phyloP scores from a whole-genome alignment of 768 basidiomycete genomes.

The Lentinula sp. region DNA sequence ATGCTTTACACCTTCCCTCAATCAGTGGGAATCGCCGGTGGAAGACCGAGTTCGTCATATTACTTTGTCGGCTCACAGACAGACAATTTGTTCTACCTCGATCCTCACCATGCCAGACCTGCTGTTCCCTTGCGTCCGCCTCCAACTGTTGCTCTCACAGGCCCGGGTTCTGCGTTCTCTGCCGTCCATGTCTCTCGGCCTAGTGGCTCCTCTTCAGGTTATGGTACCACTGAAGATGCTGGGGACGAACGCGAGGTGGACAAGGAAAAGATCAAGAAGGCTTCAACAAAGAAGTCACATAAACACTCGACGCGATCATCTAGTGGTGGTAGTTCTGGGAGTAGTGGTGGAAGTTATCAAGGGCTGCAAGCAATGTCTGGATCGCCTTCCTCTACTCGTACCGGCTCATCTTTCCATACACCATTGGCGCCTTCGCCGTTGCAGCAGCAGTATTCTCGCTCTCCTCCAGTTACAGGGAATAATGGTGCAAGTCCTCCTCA shows the following conservation, averaged over 20 bases:
- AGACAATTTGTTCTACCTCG: slow-evolving; percentile 79
- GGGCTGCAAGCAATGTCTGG: slow-evolving; percentile 25
- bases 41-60: slow-evolving; percentile 93
- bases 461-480: slow-evolving; percentile 15
- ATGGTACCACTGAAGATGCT: slow-evolving; percentile 1
- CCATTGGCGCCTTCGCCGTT: slow-evolving; percentile 60
- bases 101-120: slow-evolving; percentile 75
- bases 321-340: slow-evolving; percentile 4
- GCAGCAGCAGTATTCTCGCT: slow-evolving; percentile 54
- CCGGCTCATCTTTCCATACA: slow-evolving; percentile 53
- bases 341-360: slow-evolving; percentile 19
- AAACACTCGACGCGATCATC: slow-evolving; percentile 3
- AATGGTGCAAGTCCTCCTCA: slow-evolving; percentile 17
- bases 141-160: not conserved
- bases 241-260: slow-evolving; percentile 7
- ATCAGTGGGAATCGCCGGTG: slow-evolving; percentile 94
- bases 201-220: not conserved
- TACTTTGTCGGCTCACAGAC: slow-evolving; percentile 95
- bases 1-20: slow-evolving; percentile 89
- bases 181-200: not conserved
- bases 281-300: not conserved
- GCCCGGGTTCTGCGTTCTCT: not conserved
- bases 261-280: slow-evolving; percentile 18
- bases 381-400: slow-evolving; percentile 47
- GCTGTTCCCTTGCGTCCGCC: slow-evolving; percentile 61